A percentile compares a stretch with the other conserved stretches of the same genome.
phyloP scores from a whole-genome alignment of 441 rosid genomes.

The Biscutella laevigata region DNA sequence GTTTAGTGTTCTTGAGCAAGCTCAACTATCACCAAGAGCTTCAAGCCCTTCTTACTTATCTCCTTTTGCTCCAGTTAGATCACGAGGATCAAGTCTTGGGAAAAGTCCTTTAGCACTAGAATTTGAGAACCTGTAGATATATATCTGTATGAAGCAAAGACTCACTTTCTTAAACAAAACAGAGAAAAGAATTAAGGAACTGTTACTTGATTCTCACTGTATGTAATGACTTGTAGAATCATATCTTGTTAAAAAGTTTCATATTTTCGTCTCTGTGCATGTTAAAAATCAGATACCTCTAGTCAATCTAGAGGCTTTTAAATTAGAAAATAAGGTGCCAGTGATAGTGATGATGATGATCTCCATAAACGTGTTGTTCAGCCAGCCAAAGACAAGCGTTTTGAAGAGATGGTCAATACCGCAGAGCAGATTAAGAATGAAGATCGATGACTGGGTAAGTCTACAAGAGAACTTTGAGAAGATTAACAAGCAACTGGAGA shows the following conservation, averaged over 20 bases:
- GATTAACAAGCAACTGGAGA: slow-evolving; percentile 69
- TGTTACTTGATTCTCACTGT: too few relatives aligned
- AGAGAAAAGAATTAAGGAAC: too few relatives aligned
- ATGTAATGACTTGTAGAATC: too few relatives aligned
- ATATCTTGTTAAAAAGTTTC: too few relatives aligned
- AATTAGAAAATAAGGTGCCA: too few relatives aligned
- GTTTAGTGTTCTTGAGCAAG: slow-evolving; percentile 41
- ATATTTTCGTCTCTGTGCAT: too few relatives aligned
- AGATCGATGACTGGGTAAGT: slow-evolving; percentile 73
- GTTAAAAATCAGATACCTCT: too few relatives aligned
- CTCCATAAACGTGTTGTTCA: slow-evolving; percentile 52
- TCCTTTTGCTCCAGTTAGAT: slow-evolving; percentile 23
- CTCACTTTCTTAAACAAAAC: too few relatives aligned
- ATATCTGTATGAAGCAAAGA: not conserved
- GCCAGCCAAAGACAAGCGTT: slow-evolving; percentile 68
- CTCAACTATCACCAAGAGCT: slow-evolving; percentile 48
- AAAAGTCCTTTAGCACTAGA: slow-evolving; percentile 27
- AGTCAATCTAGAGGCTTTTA: too few relatives aligned
- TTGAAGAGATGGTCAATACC: slow-evolving; percentile 57
- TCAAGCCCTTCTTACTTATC: slow-evolving; percentile 18
- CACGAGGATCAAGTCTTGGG: slow-evolving; percentile 27
- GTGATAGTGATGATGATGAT: slow-evolving; percentile 57
- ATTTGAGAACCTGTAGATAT: slow-evolving; percentile 19
- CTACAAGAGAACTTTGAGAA: slow-evolving; percentile 68
- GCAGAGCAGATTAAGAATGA: slow-evolving; percentile 68